Conservation (phyloP, 2,329 filamentous ascomycete species). For the Purpureocillium takamizusanense region DNA sequence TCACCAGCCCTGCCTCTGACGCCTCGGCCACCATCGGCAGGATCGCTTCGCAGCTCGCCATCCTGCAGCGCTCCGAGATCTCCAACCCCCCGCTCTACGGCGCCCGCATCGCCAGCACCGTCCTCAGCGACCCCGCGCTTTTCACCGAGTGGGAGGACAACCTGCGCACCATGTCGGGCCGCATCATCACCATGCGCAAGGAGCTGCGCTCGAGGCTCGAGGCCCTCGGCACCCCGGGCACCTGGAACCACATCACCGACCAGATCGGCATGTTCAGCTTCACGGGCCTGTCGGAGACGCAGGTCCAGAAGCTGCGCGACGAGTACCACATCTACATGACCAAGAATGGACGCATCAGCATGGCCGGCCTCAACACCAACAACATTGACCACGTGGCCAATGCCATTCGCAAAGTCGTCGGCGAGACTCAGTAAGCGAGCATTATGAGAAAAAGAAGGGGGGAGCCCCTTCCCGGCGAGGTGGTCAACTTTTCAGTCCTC, state of each 20-base stretch:
- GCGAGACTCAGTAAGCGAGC: conserved; percentile 13
- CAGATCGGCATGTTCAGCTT: conserved; percentile 99
- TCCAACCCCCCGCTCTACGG: conserved; percentile 94
- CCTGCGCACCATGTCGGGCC: conserved; percentile 84
- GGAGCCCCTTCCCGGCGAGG: too few species aligned
- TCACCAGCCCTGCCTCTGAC: conserved; percentile 63
- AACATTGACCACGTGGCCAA: conserved; percentile 92
- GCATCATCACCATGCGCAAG: conserved; percentile 87
- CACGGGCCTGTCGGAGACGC: conserved; percentile 66
- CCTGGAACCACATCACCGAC: conserved; percentile 94
- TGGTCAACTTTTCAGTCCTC: too few species aligned
- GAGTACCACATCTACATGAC: conserved; percentile 82
- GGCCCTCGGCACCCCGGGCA: conserved; percentile 74
- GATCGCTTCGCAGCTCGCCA: conserved; percentile 80
- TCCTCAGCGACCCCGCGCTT: conserved; percentile 74
- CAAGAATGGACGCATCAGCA: conserved; percentile 96
- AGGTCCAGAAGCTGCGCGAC: conserved; percentile 61
- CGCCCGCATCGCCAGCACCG: conserved; percentile 73
- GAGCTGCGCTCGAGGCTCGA: conserved; percentile 73
- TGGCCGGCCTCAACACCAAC: conserved; percentile 90
- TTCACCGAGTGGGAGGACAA: conserved; percentile 92
- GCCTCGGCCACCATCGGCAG: conserved; percentile 52
- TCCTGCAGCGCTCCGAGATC: conserved; percentile 94
- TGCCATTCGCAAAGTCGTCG: conserved; percentile 77
- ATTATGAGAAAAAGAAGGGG: too few species aligned